These are phyloP conservation scores for Aspergillus texensis DNA, from an alignment of 2,329 filamentous ascomycete species.

Conservation along the genomic window DNA sequence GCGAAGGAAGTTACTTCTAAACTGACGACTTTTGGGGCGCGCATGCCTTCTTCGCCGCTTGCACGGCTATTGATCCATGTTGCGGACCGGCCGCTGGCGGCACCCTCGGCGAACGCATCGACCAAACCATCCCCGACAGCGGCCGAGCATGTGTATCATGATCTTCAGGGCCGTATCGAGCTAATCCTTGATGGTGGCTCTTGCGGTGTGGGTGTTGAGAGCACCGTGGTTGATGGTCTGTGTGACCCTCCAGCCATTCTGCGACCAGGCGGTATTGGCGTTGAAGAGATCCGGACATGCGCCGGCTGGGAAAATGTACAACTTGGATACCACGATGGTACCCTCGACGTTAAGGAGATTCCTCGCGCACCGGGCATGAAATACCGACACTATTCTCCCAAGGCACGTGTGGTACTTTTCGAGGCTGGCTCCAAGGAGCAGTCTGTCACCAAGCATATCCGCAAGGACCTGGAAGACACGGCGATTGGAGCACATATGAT, in stretches of 20 bases:
- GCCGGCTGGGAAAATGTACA: conserved; percentile 79
- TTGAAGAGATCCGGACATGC: conserved; percentile 74
- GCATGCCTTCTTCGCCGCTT: conserved; percentile 85
- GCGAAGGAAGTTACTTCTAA: conserved; percentile 92
- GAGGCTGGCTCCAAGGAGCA: conserved; percentile 55
- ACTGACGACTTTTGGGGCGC: conserved; percentile 80
- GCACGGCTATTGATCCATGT: conserved; percentile 84
- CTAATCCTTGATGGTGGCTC: conserved; percentile 86
- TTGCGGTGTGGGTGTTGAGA: conserved; percentile 90
- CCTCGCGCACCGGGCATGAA: conserved; percentile 97
- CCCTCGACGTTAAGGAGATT: conserved; percentile 63
- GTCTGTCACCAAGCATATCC: conserved; percentile 35
- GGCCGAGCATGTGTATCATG: conserved; percentile 84
- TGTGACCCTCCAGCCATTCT: conserved; percentile 79
- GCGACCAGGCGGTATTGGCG: conserved; percentile 81
- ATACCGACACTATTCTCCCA: conserved; percentile 96
- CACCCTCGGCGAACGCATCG: conserved; percentile 90
- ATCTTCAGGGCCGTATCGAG: conserved; percentile 79
- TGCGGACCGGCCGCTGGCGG: conserved; percentile 77
- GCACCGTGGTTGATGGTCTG: conserved; percentile 92
- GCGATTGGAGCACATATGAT: conserved; percentile 34
- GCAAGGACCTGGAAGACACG: conserved; percentile 34
- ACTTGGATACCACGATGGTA: conserved; percentile 77
- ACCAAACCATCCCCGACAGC: conserved; percentile 91
- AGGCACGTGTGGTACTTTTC: conserved; percentile 81